Conservation (phyloP, 169 alveolate genomes). For the Plasmodium berghei region DNA sequence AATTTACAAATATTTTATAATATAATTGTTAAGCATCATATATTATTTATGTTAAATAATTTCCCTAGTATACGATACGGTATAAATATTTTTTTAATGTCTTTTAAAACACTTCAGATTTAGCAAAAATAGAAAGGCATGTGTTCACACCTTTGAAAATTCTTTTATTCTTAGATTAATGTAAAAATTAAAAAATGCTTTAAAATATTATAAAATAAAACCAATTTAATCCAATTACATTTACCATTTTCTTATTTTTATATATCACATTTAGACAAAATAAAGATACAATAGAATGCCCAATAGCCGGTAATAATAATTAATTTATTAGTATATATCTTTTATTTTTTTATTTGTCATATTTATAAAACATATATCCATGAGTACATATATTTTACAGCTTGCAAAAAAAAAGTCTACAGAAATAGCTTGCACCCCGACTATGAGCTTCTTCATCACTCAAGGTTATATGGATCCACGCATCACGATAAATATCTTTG, state of each 20-base stretch:
- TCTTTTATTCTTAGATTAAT: constrained; percentile 76
- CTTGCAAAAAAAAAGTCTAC: constrained; percentile 83
- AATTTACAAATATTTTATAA: neutral
- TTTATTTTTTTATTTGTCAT: constrained; percentile 10
- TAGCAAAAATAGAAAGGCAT: constrained; percentile 80
- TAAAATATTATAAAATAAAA: too few relatives aligned
- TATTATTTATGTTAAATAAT: too few relatives aligned
- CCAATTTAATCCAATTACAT: too few relatives aligned
- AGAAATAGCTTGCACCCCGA: constrained; percentile 81
- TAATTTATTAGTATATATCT: neutral
- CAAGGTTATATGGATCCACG: constrained; percentile 66
- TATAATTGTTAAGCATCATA: too few relatives aligned
- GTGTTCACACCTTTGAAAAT: constrained; percentile 85
- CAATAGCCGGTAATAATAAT: constrained; percentile 79
- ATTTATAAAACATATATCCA: neutral
- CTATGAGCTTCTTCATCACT: constrained; percentile 83
- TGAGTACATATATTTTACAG: constrained; percentile 55
- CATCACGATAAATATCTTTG: neutral
- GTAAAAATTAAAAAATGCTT: constrained; percentile 22
- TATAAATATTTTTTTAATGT: too few relatives aligned
- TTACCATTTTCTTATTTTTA: neutral
- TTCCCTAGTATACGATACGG: too few relatives aligned
- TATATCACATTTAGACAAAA: constrained; percentile 53
- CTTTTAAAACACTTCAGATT: constrained; percentile 53
- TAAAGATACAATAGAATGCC: constrained; percentile 79